Percentiles rank a stretch among this genome's conserved stretches.
These are phyloP conservation scores for Tolypocladium pustulatum DNA, from an alignment of 2,329 filamentous ascomycete species.

Conservation along the genomic window DNA sequence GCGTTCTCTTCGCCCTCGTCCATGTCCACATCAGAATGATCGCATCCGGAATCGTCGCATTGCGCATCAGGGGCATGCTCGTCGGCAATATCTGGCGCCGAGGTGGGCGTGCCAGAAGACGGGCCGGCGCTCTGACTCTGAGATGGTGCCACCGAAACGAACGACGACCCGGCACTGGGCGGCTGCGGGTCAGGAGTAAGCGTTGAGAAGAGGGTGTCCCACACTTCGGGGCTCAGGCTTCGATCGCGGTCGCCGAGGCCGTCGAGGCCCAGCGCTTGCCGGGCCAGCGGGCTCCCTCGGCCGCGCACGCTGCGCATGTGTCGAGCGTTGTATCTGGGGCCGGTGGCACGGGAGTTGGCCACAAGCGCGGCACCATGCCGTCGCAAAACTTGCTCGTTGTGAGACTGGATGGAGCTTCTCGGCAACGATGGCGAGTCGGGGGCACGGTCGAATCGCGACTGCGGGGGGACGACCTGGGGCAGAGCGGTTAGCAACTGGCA, in stretches of 20 bases:
- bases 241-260: conserved; percentile 77
- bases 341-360: background rate
- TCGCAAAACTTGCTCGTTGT: background rate
- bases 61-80: conserved; percentile 24
- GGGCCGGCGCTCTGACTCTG: conserved; percentile 31
- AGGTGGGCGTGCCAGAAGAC: conserved; percentile 31
- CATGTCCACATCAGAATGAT: conserved; percentile 45
- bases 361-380: background rate
- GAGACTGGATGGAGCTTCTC: background rate
- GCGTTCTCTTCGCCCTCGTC: conserved; percentile 32
- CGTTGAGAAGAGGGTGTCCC: conserved; percentile 73
- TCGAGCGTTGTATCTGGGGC: background rate
- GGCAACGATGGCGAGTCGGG: background rate
- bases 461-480: background rate
- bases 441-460: background rate
- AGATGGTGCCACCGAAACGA: conserved; percentile 49
- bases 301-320: conserved; percentile 9
- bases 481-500: background rate
- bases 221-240: conserved; percentile 68
- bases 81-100: conserved; percentile 23
- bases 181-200: conserved; percentile 73
- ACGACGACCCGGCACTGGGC: conserved; percentile 74
- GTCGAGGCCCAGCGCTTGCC: conserved; percentile 34
- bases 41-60: conserved; percentile 38
- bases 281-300: background rate